Base-by-base conservation (phyloP, 345 rosid genomes). In the Geranium brycei region DNA sequence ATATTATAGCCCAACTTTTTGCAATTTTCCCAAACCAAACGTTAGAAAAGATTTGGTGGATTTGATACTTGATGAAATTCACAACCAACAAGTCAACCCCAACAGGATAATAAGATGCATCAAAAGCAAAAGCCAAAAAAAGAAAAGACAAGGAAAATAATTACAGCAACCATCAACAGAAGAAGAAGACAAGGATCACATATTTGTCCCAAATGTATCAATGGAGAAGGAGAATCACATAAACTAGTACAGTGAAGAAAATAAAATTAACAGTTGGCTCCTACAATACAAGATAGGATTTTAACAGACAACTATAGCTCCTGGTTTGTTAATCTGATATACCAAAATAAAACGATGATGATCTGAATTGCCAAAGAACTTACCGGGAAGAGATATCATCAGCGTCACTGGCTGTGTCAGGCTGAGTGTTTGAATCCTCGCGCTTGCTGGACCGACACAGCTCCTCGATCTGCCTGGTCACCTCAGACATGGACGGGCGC, bases 401-500 rank as follows among this genome's bases (percentile, higher is more conserved):
- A 16, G 56, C 69, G 38, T 69, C 67, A 17, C 60, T 53, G 63
- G 67, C 56, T 16, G 28, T 23, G 17, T 74, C 78, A 0, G 72
- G 64, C 58, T 60, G 69, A 2, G 60, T 28, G 3, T 35, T 66
- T 18, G 66, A 57, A 58, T 38, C 72, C 32, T 67, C 62, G 31
- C 41, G 67, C 17, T 62, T 12, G 58, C 71, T 63, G 4, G 73
- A 63, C 11, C 41, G 73, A 5, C 76, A 47, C 17, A 81, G 71
- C 61, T 80, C 86, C 65, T 82, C 82, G 16, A 82, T 79, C 55
- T 70, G 80, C 58, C 69, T 71, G 10, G 80, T 78, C 58, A 84
- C 85, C 58, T 79, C 87, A 2, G 80, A 55, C 78, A 87, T 87
- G 57, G 79, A 64, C 10, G 93, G 93, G 23, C 93, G 88, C 59